phyloP scores from a whole-genome alignment of 2,329 filamentous ascomycete genomes.

The Akanthomyces lecanii region DNA sequence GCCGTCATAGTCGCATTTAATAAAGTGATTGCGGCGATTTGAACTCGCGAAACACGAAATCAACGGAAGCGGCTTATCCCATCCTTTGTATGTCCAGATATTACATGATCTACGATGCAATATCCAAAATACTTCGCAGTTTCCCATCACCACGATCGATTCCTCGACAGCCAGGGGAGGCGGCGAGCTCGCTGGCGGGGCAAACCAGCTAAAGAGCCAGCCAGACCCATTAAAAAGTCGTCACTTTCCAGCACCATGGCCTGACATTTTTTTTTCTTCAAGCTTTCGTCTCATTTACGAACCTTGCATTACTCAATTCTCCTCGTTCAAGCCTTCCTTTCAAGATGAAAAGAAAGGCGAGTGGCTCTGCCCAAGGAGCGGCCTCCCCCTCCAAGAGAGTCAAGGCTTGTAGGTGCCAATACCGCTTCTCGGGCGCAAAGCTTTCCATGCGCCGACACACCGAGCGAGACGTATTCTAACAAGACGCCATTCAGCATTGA shows the following conservation, averaged over 20 bases:
- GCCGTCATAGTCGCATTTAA: too few relatives aligned
- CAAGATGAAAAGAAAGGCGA: conserved; percentile 17
- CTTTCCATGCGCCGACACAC: not conserved
- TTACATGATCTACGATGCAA: not conserved
- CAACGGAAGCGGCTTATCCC: too few relatives aligned
- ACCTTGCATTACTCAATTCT: not conserved
- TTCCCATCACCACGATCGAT: not conserved
- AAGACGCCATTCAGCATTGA: conserved; percentile 36
- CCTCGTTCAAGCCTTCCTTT: not conserved
- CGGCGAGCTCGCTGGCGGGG: conserved; percentile 1
- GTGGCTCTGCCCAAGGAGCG: not conserved
- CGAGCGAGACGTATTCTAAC: not conserved
- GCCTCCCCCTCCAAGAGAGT: not conserved
- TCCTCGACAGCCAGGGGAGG: not conserved
- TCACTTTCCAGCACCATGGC: conserved; percentile 12
- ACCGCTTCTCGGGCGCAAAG: not conserved
- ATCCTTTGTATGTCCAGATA: not conserved
- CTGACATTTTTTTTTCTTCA: conserved; percentile 12
- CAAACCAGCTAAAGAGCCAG: not conserved
- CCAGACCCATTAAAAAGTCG: conserved; percentile 15
- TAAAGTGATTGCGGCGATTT: not conserved
- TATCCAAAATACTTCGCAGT: not conserved
- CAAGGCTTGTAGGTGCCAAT: conserved; percentile 5
- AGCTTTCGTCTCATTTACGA: not conserved
- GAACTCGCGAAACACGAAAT: not conserved